Base-by-base conservation (phyloP, 108 stramenopile genomes). In the Nitzschia inconspicua region DNA sequence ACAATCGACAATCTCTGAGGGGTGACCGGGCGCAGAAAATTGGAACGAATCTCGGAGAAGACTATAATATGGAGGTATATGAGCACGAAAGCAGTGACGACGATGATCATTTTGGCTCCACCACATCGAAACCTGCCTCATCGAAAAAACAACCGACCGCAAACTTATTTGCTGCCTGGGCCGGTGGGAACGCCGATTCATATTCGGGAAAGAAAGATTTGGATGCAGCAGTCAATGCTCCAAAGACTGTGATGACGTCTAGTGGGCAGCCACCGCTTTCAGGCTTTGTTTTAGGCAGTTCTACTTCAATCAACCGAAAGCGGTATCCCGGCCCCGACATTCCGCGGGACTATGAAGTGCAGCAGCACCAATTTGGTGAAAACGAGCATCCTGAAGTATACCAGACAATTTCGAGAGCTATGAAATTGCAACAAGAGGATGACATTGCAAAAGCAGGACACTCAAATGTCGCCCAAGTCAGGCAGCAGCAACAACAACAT, bases 281-380 rank as follows among this genome's bases (percentile, higher is more conserved):
- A 7, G 83, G 83, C 1, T 84, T 84, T 66, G 58, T 63, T 8
- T 37, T 80, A 47, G 77, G 75, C 14, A 76, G 73, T 18, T 47
- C 55, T 6, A 59, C 54, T 43, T 43, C 60, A 20, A 63, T 35
- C 3, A 60, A 51, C 62, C 57, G 71, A 46, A 53, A 59, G 20
- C 65, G 83, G 39, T 84, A 63, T 37, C 76, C 66, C 16, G 83
- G 83, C 4, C 83, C 83, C 1, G 83, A 80, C 50, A 26, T 84
- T 10, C 83, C 79, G 10, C 32, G 59, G 13, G 64, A 80, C 36
- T 84, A 66, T 36, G 22, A 42, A 16, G 30, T 63, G n/a, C 36
- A 57, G 7, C 68, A 30, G 6, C 83, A 84, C 46, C 37, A 52
- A 11, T 84, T 84, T 68, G 51, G 60, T 42, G 43, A 44, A 34